phyloP scores from a whole-genome alignment of 1,284 basidiomycete genomes.

The Thelephora terrestris region DNA sequence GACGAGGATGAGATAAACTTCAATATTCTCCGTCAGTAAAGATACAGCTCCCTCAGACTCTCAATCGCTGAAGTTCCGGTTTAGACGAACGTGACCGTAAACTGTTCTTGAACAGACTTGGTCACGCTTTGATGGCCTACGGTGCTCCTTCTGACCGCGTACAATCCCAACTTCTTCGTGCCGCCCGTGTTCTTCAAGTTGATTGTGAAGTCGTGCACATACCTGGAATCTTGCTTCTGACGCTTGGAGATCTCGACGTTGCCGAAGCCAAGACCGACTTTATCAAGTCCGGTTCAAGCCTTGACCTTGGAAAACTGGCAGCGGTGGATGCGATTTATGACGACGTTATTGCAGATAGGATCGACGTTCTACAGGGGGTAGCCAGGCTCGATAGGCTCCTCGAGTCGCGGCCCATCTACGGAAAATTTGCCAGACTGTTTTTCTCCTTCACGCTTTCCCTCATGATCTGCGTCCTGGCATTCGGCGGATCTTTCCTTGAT shows the following conservation, averaged over 20 bases:
- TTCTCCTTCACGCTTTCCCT: conserved; percentile 68
- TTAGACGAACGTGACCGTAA: too few relatives aligned
- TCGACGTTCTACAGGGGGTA: conserved; percentile 56
- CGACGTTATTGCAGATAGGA: conserved; percentile 67
- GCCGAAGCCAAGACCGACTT: conserved; percentile 65
- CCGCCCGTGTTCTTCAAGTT: conserved; percentile 43
- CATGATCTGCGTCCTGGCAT: conserved; percentile 72
- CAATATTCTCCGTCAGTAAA: too few relatives aligned
- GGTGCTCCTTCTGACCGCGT: conserved; percentile 84
- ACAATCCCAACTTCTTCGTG: conserved; percentile 63
- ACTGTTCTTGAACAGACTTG: conserved; percentile 65
- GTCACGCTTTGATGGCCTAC: conserved; percentile 71
- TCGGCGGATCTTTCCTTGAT: conserved; percentile 75
- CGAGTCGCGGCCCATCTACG: conserved; percentile 50
- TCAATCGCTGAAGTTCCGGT: too few relatives aligned
- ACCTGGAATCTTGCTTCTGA: conserved; percentile 70
- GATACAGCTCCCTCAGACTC: too few relatives aligned
- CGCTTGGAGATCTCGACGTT: conserved; percentile 55
- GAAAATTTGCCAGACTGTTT: conserved; percentile 49
- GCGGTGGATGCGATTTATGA: conserved; percentile 68
- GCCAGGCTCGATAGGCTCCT: conserved; percentile 50
- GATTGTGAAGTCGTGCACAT: conserved; percentile 73
- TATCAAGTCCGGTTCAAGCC: conserved; percentile 62
- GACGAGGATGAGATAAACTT: too few relatives aligned
- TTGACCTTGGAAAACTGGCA: conserved; percentile 65